Evolutionary conservation across 202 grass and related monocot genomes (phyloP).

Genomic region (Carex sylvatica): DNA sequence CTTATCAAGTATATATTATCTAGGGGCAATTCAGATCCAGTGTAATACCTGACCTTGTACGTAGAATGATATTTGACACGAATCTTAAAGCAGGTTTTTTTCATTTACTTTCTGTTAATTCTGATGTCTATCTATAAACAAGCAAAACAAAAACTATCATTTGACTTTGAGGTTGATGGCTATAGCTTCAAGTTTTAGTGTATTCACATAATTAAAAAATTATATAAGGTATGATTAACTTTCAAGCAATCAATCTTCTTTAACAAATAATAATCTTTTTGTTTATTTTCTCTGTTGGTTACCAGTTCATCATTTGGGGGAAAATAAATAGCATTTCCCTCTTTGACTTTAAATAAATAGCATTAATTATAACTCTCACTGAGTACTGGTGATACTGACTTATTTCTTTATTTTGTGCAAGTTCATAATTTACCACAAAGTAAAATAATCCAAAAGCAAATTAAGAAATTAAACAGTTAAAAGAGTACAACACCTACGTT

Average conservation of each 20-base stretch:
- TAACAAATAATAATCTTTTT: too few relatives aligned
- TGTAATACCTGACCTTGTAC: too few relatives aligned
- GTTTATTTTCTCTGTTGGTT: not conserved
- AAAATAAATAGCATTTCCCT: not conserved
- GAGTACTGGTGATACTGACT: not conserved
- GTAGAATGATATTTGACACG: too few relatives aligned
- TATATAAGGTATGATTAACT: too few relatives aligned
- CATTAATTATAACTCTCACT: not conserved
- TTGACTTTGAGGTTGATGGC: not conserved
- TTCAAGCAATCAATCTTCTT: too few relatives aligned
- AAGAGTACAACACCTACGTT: too few relatives aligned
- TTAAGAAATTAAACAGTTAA: too few relatives aligned
- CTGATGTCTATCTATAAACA: slow-evolving; percentile 12
- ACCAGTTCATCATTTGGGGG: not conserved
- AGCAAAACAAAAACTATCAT: not conserved
- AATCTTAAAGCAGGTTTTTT: not conserved
- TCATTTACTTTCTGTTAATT: not conserved
- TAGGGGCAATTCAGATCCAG: not conserved
- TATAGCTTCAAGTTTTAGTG: too few relatives aligned
- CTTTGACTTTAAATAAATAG: not conserved
- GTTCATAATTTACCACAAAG: not conserved
- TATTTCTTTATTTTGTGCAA: not conserved
- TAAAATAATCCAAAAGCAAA: not conserved
- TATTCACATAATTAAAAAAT: too few relatives aligned
- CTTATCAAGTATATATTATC: not conserved